phyloP scores from a whole-genome alignment of 306 rosid species.

The Pyrus pyrifolia region DNA sequence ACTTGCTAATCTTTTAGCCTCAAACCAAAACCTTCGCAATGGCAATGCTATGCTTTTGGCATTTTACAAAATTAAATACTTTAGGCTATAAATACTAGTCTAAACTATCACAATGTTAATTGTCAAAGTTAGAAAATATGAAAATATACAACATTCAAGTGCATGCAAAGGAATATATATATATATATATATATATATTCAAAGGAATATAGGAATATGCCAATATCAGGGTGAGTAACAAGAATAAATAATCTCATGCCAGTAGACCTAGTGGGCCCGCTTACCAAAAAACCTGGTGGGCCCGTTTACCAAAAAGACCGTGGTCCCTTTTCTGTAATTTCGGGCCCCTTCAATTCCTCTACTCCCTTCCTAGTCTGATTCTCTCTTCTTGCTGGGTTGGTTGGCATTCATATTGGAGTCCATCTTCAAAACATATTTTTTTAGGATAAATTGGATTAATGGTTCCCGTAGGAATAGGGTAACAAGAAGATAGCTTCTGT shows the following conservation, averaged over 20 bases:
- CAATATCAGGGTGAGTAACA: background rate
- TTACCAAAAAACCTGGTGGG: background rate
- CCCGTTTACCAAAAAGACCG: too few relatives aligned
- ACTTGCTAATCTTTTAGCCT: background rate
- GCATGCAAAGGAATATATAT: background rate
- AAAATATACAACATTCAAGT: background rate
- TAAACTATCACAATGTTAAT: background rate
- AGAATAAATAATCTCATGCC: background rate
- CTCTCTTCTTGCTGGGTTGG: background rate
- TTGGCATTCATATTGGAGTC: background rate
- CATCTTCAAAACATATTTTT: background rate
- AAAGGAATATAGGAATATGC: background rate
- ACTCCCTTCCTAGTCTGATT: background rate
- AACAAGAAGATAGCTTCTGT: too few relatives aligned
- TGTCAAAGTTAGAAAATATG: background rate
- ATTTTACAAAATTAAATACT: background rate
- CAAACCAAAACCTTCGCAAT: background rate
- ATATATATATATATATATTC: background rate
- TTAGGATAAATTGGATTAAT: too few relatives aligned
- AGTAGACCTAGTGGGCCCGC: background rate
- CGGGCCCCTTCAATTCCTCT: background rate
- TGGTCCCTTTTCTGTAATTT: background rate
- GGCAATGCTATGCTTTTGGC: background rate
- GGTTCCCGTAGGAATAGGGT: rapidly evolving
- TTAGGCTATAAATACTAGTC: background rate